phyloP scores from a whole-genome alignment of 257 asterid species.

The Solanum bulbocastanum region DNA sequence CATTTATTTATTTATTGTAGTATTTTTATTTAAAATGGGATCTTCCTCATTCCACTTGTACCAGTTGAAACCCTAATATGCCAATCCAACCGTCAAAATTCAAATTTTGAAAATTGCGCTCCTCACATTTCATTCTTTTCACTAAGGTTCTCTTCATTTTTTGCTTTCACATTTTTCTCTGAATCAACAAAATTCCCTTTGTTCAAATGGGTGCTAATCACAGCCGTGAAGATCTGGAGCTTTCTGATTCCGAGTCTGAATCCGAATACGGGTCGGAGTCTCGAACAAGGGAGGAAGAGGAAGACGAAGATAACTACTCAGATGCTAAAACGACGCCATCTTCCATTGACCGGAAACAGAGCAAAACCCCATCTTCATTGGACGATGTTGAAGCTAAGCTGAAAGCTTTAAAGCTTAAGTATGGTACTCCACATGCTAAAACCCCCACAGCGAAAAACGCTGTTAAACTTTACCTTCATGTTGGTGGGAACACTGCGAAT shows the following conservation, averaged over 20 bases:
- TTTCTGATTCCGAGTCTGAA: conserved; percentile 69
- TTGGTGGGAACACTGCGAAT: conserved; percentile 41
- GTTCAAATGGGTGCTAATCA: conserved; percentile 68
- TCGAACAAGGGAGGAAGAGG: conserved; percentile 19
- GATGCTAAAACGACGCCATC: conserved; percentile 48
- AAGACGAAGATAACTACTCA: conserved; percentile 26
- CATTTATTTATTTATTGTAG: neutral
- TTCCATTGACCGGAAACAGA: conserved; percentile 26
- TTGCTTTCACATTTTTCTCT: neutral
- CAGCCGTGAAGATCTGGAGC: conserved; percentile 66
- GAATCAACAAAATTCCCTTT: neutral
- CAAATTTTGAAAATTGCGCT: conserved; percentile 47
- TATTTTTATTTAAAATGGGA: neutral
- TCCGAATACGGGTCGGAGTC: conserved; percentile 36
- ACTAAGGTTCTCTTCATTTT: neutral
- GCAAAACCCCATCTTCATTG: conserved; percentile 55
- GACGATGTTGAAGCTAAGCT: conserved; percentile 77
- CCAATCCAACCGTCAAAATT: conserved; percentile 9
- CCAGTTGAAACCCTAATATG: neutral
- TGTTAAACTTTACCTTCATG: conserved; percentile 55
- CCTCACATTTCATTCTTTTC: neutral
- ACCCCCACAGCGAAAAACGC: conserved; percentile 34
- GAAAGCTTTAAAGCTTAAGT: conserved; percentile 77
- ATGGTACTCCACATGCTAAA: conserved; percentile 13
- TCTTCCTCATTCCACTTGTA: neutral